phyloP scores from a whole-genome alignment of 208 protist genomes.

The Crithidia mellificae region DNA sequence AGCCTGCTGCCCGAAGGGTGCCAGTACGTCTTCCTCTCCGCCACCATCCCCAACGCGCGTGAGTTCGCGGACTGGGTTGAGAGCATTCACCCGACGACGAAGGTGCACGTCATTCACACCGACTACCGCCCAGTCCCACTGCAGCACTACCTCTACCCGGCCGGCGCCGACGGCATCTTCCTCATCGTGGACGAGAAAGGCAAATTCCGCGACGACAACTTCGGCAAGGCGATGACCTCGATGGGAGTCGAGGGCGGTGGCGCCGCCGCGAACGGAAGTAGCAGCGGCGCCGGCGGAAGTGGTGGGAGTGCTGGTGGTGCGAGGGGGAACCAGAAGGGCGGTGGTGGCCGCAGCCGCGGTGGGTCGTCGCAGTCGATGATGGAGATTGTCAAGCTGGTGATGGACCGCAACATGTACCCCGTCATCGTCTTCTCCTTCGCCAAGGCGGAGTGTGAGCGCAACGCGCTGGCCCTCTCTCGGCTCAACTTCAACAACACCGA shows the following conservation, averaged over 20 bases:
- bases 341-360: slow-evolving; percentile 18
- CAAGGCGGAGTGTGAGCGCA: slow-evolving; percentile 97
- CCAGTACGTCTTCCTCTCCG: slow-evolving; percentile 99
- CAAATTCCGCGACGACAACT: slow-evolving; percentile 96
- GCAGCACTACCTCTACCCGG: slow-evolving; percentile 99
- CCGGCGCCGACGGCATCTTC: slow-evolving; percentile 96
- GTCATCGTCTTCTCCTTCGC: slow-evolving; percentile 99
- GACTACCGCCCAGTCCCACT: slow-evolving; percentile 99
- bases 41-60: slow-evolving; percentile 99
- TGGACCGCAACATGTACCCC: slow-evolving; percentile 96
- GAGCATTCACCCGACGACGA: slow-evolving; percentile 95
- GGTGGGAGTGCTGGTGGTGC: slow-evolving; percentile 15
- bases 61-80: slow-evolving; percentile 99
- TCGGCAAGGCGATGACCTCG: slow-evolving; percentile 93
- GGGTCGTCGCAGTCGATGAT: slow-evolving; percentile 74
- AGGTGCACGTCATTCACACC: slow-evolving; percentile 99
- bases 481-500: slow-evolving; percentile 96
- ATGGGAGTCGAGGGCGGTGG: slow-evolving; percentile 54
- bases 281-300: slow-evolving; percentile 30
- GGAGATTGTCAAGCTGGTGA: slow-evolving; percentile 97
- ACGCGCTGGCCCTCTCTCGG: slow-evolving; percentile 92
- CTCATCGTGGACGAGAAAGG: slow-evolving; percentile 97
- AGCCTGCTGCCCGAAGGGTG: slow-evolving; percentile 98
- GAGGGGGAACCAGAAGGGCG: slow-evolving; percentile 22
- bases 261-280: slow-evolving; percentile 24